Evolutionary conservation across 2,329 filamentous ascomycete genomes (phyloP).

Genomic region (Daldinia sp.): DNA sequence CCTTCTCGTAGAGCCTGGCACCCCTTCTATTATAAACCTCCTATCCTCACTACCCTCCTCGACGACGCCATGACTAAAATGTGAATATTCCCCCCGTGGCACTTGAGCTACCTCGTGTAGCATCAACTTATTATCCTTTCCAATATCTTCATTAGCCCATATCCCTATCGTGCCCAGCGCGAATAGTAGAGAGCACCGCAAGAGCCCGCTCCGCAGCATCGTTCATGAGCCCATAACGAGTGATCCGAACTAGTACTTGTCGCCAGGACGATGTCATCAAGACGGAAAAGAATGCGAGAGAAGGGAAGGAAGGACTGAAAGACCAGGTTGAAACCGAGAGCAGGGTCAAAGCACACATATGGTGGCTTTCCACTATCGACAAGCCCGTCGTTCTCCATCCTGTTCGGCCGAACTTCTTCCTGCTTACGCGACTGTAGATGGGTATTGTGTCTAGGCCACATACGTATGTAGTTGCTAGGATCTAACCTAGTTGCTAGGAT

Average conservation of each 20-base stretch:
- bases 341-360: conserved; percentile 36
- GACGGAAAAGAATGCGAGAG: conserved; percentile 34
- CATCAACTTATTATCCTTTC: conserved; percentile 8
- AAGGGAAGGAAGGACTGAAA: conserved; percentile 20
- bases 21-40: conserved; percentile 31
- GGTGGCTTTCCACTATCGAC: conserved; percentile 13
- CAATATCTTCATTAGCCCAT: conserved; percentile 35
- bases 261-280: conserved; percentile 39
- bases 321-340: conserved; percentile 31
- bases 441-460: no score
- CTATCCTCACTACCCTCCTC: conserved; percentile 21
- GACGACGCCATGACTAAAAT: conserved; percentile 31
- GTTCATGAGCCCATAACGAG: conserved; percentile 44
- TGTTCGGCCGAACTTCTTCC: conserved; percentile 6
- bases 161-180: conserved; percentile 44
- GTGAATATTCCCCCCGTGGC: conserved; percentile 11
- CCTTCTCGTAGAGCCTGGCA: conserved; percentile 23
- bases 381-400: conserved; percentile 17
- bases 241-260: conserved; percentile 28
- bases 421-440: no score
- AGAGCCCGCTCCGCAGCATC: conserved; percentile 46
- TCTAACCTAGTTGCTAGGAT: neutral
- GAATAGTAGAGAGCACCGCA: conserved; percentile 43
- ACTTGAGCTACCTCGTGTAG: neutral
- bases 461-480: no score